Base-by-base conservation (phyloP, 148 eudicot species). In the Selenicereus undatus region DNA sequence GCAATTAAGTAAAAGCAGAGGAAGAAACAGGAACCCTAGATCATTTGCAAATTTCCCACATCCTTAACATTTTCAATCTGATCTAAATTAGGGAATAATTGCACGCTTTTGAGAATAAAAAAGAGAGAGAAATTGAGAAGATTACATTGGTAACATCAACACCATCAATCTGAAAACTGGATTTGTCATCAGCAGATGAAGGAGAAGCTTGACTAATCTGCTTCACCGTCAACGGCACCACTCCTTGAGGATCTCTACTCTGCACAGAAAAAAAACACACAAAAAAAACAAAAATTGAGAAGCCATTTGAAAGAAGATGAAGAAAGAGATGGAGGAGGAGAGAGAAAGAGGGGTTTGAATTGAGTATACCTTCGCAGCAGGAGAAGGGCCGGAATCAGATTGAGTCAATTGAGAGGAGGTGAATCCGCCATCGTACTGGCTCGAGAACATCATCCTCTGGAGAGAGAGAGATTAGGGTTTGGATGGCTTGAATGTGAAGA, bases 161-260 rank as follows among this genome's bases (percentile, higher is more conserved):
- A 3, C 97, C 97, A 62, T 89, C 91, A 73, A 95, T 83, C 13
- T 84, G 78, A 76, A 89, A 91, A 83, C 79, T 89, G 43, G 92
- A 86, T 73, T 92, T 91, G 45, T 90, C 94, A 20, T 86, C 90
- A 0, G 91, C 79, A 7, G 76, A 65, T 2, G 86, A 84, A 36
- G 81, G 93, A 71, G 93, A 89, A 1, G 95, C 94, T 81, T 91
- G 93, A 60, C 93, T 92, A 11, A 95, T 95, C 79, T 88, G 91
- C 92, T 93, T 93, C 84, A 93, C 91, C 1, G 98, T 91, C 3
- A 95, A 77, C 54, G 97, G 98, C 43, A 91, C 82, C 12, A 83
- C 80, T 60, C 91, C 89, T 50, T 87, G 90, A 22, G 88, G 79
- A 36, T 90, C 91, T 18, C 94, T 91, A 82, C 73, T 88, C 97